phyloP scores from a whole-genome alignment of 768 basidiomycete species.

The Lactarius hengduanensis region DNA sequence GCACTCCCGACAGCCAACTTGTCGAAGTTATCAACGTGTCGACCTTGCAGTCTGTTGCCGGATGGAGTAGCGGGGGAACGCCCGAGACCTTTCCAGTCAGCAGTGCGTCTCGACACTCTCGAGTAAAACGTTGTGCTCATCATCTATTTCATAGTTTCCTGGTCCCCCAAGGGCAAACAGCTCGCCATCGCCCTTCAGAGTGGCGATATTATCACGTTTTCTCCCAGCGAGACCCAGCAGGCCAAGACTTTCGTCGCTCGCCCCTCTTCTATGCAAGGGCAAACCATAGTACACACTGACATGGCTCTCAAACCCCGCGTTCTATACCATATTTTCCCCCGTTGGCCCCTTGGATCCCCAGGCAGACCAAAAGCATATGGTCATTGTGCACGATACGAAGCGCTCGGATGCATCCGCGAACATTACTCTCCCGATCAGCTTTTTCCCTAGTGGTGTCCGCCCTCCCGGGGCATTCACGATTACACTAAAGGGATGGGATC shows the following conservation, averaged over 20 bases:
- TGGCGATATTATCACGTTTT: constrained; percentile 70
- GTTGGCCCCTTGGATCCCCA: constrained; percentile 42
- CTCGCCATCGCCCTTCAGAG: constrained; percentile 69
- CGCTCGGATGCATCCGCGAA: constrained; percentile 38
- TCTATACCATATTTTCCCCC: constrained; percentile 62
- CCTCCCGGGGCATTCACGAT: constrained; percentile 46
- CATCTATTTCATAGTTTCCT: constrained; percentile 51
- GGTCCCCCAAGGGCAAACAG: constrained; percentile 88
- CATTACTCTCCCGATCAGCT: constrained; percentile 41
- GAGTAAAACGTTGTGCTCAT: constrained; percentile 18
- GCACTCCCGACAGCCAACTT: constrained; percentile 38
- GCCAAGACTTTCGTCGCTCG: constrained; percentile 56
- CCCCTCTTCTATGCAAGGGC: constrained; percentile 51
- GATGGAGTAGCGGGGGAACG: constrained; percentile 55
- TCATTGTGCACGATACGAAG: constrained; percentile 45
- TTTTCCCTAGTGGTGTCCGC: constrained; percentile 45
- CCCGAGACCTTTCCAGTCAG: constrained; percentile 54
- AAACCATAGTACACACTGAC: constrained; percentile 51
- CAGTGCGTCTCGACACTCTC: constrained; percentile 43
- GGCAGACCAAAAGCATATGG: constrained; percentile 43
- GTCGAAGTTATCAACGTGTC: constrained; percentile 62
- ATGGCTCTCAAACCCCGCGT: constrained; percentile 71
- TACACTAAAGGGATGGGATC: constrained; percentile 45
- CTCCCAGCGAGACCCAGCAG: constrained; percentile 50
- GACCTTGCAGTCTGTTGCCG: constrained; percentile 44